Evolutionary conservation across 2,329 filamentous ascomycete genomes (phyloP), one percentile per base, ranked within the genome.

Genomic region (Colletotrichum lentis): DNA sequence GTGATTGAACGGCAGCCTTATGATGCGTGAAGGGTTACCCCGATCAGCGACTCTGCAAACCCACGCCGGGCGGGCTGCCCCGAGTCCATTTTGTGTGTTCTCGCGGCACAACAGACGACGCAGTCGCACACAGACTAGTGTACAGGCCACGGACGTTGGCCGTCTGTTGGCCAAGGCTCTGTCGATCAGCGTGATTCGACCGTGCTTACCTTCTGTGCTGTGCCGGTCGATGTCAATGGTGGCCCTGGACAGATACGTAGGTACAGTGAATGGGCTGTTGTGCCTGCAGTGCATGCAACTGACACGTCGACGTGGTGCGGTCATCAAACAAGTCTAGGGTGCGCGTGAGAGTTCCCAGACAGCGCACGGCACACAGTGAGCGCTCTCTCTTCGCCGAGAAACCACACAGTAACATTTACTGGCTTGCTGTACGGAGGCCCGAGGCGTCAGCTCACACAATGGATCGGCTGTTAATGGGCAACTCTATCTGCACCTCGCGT

Each of bases 401-500:
- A 35, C 31, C 1, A 31, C 27, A 31, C 27, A 31, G 27, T 31
- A 35, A 35, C 31, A 35, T 35, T 35, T 8, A 35, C 31, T 35
- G 31, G 8, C 31, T 35, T 35, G 31, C 31, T 35, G 31, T 11
- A 35, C 31, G 31, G 31, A 35, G 31, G 31, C 31, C 31, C 7
- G 31, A 35, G 31, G 31, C 31, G 8, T 66, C 66, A 69, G 66
- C 62, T 61, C 43, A 59, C 55, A 56, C 56, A 57, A n/a, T 56
- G 62, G 43, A 56, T 60, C 66, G 56, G 62, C 66, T 66, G 62
- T 65, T 56, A 66, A 64, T 50, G 55, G 62, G 43, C 55, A 69
- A 69, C 66, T 69, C 62, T 69, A 66, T 66, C 66, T 69, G 62
- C 66, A 69, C 66, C 62, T 69, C 62, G 56, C 62, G 44, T 54